These are phyloP conservation scores for Claviceps sp. DNA, from an alignment of 2,329 filamentous ascomycete genomes.

Conservation along the genomic window DNA sequence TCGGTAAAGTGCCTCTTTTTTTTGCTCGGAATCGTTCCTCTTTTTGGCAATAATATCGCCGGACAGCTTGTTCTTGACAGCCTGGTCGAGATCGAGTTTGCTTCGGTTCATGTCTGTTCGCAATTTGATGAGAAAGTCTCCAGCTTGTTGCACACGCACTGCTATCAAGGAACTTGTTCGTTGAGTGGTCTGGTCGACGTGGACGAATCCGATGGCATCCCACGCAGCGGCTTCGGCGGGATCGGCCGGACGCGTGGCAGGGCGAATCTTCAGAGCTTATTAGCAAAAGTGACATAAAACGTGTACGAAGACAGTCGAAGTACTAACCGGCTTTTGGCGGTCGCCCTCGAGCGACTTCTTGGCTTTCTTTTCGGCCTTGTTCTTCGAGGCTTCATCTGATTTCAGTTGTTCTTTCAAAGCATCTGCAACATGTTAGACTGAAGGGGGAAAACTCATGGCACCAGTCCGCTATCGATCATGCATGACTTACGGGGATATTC, in stretches of 20 bases:
- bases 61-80: slow-evolving; percentile 26
- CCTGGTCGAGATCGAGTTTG: slow-evolving; percentile 31
- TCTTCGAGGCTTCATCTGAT: slow-evolving; percentile 30
- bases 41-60: slow-evolving; percentile 23
- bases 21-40: slow-evolving; percentile 27
- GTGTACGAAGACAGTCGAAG: background rate
- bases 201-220: slow-evolving; percentile 38
- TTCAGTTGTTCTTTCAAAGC: slow-evolving; percentile 33
- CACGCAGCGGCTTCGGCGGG: slow-evolving; percentile 34
- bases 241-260: slow-evolving; percentile 29
- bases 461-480: background rate
- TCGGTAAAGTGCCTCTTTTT: slow-evolving; percentile 34
- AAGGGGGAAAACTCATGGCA: background rate
- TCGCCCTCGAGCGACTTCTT: slow-evolving; percentile 28
- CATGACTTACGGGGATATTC: slow-evolving; percentile 27
- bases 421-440: slow-evolving; percentile 12
- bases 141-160: slow-evolving; percentile 35
- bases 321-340: slow-evolving; percentile 24
- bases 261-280: slow-evolving; percentile 20
- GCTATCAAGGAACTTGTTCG: slow-evolving; percentile 28
- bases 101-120: slow-evolving; percentile 33
- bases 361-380: slow-evolving; percentile 32
- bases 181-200: slow-evolving; percentile 28
- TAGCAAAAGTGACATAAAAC: background rate
- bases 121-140: slow-evolving; percentile 34